Conservation (phyloP, 1,284 basidiomycete species). For the Marasmius tenuissimus region DNA sequence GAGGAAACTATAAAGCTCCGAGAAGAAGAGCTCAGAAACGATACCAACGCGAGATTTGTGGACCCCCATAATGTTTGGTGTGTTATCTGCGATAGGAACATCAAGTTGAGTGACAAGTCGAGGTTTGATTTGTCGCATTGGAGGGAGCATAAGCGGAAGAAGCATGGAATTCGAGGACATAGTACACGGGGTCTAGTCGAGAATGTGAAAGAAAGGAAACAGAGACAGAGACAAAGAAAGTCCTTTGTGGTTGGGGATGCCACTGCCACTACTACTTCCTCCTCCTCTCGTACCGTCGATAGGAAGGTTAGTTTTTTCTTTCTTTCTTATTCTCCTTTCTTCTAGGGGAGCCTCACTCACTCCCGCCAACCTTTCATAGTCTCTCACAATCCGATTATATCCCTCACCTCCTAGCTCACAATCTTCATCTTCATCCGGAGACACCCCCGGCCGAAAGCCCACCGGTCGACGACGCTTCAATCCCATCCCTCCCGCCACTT, state of each 20-base stretch:
- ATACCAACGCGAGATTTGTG: slow-evolving; percentile 52
- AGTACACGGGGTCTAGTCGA: not conserved
- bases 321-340: not conserved
- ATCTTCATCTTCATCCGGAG: not conserved
- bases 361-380: not conserved
- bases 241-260: too few species aligned
- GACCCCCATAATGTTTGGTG: slow-evolving; percentile 56
- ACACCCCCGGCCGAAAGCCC: not conserved
- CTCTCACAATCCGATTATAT: not conserved
- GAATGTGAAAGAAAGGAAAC: not conserved
- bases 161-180: not conserved
- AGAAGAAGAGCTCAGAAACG: slow-evolving; percentile 48
- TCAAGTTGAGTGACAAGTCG: slow-evolving; percentile 70
- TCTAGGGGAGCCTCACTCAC: not conserved
- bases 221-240: not conserved
- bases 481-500: not conserved
- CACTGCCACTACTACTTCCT: not conserved
- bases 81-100: slow-evolving; percentile 50
- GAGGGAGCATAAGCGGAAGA: slow-evolving; percentile 50
- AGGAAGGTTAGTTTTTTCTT: not conserved
- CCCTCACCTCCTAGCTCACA: not conserved
- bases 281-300: not conserved
- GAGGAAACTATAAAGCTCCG: slow-evolving; percentile 34
- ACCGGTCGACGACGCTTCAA: not conserved
- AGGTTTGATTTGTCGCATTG: slow-evolving; percentile 68